phyloP scores from a whole-genome alignment of 2,329 filamentous ascomycete genomes.

The Colletotrichum sp. region DNA sequence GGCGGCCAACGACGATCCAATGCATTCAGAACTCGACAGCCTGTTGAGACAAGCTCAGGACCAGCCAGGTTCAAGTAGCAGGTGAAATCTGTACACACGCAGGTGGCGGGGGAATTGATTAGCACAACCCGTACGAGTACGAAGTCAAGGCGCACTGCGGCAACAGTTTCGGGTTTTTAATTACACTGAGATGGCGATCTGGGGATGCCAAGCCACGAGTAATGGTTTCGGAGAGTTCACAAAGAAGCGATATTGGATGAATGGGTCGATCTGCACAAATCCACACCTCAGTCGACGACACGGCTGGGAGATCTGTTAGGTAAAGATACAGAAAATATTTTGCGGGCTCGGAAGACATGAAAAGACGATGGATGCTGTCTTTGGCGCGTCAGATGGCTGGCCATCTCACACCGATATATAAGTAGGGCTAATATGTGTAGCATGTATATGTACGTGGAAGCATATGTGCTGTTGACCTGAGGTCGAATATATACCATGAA shows the following conservation, averaged over 20 bases:
- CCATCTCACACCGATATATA: not conserved
- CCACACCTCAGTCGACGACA: not conserved
- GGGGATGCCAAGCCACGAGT: not conserved
- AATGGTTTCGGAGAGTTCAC: not conserved
- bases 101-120: not conserved
- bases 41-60: not conserved
- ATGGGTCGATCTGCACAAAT: not conserved
- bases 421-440: not conserved
- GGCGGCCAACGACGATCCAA: not conserved
- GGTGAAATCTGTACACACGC: not conserved
- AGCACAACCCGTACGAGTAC: not conserved
- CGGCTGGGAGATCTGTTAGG: not conserved
- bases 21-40: not conserved
- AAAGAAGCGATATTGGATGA: not conserved
- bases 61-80: not conserved
- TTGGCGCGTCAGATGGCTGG: not conserved
- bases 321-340: not conserved
- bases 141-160: not conserved
- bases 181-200: not conserved
- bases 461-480: not conserved
- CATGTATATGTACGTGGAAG: conserved; percentile 7
- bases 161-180: not conserved
- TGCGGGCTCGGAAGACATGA: not conserved
- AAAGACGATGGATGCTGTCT: not conserved
- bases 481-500: conserved; percentile 13